These are phyloP conservation scores for Gossypium davidsonii DNA, from an alignment of 441 rosid genomes.

Conservation along the genomic window DNA sequence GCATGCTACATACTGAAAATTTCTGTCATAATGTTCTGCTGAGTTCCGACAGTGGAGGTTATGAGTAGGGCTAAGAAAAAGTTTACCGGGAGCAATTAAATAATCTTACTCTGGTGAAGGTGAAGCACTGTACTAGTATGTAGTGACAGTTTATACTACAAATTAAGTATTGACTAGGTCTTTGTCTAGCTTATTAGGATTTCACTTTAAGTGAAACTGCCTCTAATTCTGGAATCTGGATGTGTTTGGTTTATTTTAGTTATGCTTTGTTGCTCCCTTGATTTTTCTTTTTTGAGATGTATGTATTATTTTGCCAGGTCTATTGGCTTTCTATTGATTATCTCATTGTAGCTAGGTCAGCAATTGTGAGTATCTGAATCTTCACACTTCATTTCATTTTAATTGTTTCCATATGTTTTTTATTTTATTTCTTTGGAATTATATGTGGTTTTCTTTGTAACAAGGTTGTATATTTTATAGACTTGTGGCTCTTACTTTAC, in stretches of 20 bases:
- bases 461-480: constrained; percentile 33
- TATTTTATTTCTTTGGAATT: background rate
- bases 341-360: constrained; percentile 77
- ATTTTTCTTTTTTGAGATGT: constrained; percentile 9
- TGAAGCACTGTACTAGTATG: background rate
- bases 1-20: background rate
- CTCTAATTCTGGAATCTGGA: background rate
- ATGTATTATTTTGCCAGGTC: constrained; percentile 45
- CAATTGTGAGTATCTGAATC: constrained; percentile 55
- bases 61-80: constrained; percentile 2
- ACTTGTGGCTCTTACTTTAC: constrained; percentile 83
- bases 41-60: background rate
- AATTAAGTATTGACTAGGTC: background rate
- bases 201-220: background rate
- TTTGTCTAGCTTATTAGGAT: background rate
- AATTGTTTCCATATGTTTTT: background rate
- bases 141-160: background rate
- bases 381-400: constrained; percentile 6
- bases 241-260: constrained; percentile 1
- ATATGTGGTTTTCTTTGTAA: constrained; percentile 12
- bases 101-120: background rate
- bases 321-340: constrained; percentile 91
- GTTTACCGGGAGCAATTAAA: background rate
- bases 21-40: background rate
- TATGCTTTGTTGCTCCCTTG: background rate